Conservation (phyloP, 2,329 filamentous ascomycete genomes). For the Epichloe gansuensis region DNA sequence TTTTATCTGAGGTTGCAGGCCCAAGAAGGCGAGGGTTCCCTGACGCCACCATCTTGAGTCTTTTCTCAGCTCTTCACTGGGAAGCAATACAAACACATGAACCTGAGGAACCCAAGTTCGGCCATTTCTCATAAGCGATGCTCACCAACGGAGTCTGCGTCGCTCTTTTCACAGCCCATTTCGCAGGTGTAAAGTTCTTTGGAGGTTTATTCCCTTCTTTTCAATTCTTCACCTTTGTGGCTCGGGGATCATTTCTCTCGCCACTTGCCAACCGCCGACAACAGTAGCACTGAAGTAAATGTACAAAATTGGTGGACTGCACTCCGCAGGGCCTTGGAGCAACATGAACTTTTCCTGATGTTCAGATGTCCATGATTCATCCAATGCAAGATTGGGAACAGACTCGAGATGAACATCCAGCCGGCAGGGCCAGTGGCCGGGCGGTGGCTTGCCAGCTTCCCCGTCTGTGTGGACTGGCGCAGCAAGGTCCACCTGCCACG, state of each 20-base stretch:
- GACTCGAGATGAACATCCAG: neutral
- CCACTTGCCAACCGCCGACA: too few relatives aligned
- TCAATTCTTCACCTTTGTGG: neutral
- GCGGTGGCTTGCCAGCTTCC: neutral
- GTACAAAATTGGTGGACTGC: too few relatives aligned
- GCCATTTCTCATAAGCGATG: neutral
- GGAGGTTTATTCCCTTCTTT: neutral
- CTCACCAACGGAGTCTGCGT: neutral
- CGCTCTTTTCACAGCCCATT: neutral
- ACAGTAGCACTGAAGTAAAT: too few relatives aligned
- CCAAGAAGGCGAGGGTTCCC: neutral
- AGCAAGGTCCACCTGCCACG: neutral
- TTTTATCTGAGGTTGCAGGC: neutral
- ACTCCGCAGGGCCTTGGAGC: too few relatives aligned
- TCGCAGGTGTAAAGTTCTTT: neutral
- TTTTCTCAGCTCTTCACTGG: neutral
- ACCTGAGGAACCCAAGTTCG: too few relatives aligned
- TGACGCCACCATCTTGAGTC: conserved; percentile 3
- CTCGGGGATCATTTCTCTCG: too few relatives aligned
- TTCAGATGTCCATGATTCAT: neutral
- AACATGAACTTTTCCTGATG: neutral
- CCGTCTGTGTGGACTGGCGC: neutral
- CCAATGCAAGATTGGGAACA: neutral
- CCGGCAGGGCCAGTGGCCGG: neutral
- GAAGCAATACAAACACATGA: too few relatives aligned